These are phyloP conservation scores for Blastomyces parvus DNA, from an alignment of 2,329 filamentous ascomycete species.

Conservation along the genomic window DNA sequence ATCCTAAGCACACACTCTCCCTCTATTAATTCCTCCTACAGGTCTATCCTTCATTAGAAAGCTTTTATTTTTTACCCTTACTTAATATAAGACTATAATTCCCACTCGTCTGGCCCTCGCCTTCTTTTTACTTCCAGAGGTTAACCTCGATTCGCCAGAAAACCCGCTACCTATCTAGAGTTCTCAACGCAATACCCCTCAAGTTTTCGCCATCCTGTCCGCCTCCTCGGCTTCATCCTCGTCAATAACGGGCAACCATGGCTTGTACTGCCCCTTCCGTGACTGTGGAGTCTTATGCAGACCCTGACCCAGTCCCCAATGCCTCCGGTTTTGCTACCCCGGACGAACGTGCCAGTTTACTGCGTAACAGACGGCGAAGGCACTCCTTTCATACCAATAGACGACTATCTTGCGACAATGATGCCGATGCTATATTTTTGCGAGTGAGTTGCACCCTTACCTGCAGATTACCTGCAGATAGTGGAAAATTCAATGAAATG, in stretches of 20 bases:
- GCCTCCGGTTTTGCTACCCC: slow-evolving; percentile 24
- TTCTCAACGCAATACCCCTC: neutral
- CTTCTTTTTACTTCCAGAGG: neutral
- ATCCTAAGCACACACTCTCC: neutral
- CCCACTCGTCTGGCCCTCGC: neutral
- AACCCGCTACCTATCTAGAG: neutral
- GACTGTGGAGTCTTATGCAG: slow-evolving; percentile 30
- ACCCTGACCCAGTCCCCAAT: slow-evolving; percentile 13
- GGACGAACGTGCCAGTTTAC: slow-evolving; percentile 25
- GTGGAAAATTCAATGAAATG: neutral
- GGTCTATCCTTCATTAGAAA: neutral
- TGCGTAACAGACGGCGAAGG: slow-evolving; percentile 34
- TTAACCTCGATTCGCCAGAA: neutral
- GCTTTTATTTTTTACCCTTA: slow-evolving; percentile 1
- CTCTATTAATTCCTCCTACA: slow-evolving; percentile 6
- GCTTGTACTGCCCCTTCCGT: slow-evolving; percentile 33
- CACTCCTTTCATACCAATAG: slow-evolving; percentile 38
- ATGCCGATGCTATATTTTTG: slow-evolving; percentile 39
- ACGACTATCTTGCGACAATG: slow-evolving; percentile 36
- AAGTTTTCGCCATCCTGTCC: neutral
- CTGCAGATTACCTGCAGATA: neutral
- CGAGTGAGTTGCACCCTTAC: slow-evolving; percentile 23
- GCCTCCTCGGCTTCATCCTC: neutral
- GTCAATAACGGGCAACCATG: slow-evolving; percentile 21
- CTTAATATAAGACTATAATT: neutral